Evolutionary conservation across 768 basidiomycete genomes (phyloP).

Genomic region (Chalciporus piperatus): DNA sequence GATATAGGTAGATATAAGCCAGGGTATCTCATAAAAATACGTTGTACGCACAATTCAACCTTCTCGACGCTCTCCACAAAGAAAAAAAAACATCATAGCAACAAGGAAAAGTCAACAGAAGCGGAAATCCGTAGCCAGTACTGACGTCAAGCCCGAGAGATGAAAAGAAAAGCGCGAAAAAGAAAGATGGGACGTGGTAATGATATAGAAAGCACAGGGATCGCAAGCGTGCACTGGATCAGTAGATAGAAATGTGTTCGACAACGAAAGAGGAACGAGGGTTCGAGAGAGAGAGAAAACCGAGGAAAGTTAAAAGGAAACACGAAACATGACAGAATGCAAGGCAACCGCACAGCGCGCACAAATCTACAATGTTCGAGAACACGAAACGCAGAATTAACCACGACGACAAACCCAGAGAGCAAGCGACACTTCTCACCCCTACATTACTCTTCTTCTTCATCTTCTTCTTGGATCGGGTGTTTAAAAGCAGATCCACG

Average conservation of each 20-base stretch:
- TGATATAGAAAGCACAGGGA: slow-evolving; percentile 3
- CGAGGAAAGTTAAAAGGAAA: neutral
- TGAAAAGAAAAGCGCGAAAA: neutral
- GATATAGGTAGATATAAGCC: slow-evolving; percentile 9
- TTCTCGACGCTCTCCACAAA: neutral
- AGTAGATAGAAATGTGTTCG: slow-evolving; percentile 17
- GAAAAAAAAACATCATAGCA: neutral
- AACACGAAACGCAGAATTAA: slow-evolving; percentile 9
- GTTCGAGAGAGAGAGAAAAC: slow-evolving; percentile 4
- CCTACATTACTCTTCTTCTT: slow-evolving; percentile 61
- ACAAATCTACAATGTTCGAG: slow-evolving; percentile 10
- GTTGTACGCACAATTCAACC: slow-evolving; percentile 8
- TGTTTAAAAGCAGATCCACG: slow-evolving; percentile 70
- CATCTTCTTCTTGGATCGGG: slow-evolving; percentile 83
- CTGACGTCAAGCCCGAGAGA: slow-evolving; percentile 7
- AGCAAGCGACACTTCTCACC: slow-evolving; percentile 5
- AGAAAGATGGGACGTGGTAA: neutral
- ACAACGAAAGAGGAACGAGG: neutral
- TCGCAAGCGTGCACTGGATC: slow-evolving; percentile 8
- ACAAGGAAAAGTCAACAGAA: slow-evolving; percentile 6
- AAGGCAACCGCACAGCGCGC: slow-evolving; percentile 3
- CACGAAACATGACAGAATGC: slow-evolving; percentile 1
- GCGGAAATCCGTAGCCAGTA: slow-evolving; percentile 24
- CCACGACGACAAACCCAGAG: slow-evolving; percentile 5
- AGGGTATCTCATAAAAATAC: slow-evolving; percentile 29